phyloP scores from a whole-genome alignment of 192 early-diverging fungal genomes.

The Kappamyces sp. region DNA sequence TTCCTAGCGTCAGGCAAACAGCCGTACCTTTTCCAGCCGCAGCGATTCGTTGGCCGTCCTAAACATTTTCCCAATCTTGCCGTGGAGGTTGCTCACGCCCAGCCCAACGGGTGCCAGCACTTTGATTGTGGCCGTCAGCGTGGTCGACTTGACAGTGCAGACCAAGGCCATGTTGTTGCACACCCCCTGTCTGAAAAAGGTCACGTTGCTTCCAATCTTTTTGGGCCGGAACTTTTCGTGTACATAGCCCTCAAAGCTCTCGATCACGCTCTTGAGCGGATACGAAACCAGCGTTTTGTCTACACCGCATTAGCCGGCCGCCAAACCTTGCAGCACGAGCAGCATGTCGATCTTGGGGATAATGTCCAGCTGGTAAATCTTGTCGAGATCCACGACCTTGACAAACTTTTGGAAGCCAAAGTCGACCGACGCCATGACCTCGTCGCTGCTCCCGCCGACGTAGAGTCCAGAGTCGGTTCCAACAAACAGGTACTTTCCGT shows the following conservation, averaged over 20 bases:
- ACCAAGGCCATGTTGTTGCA: constrained; percentile 54
- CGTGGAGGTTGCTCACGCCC: constrained; percentile 36
- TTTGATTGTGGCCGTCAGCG: constrained; percentile 70
- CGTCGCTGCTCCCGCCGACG: constrained; percentile 37
- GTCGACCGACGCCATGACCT: constrained; percentile 31
- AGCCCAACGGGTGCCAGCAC: constrained; percentile 62
- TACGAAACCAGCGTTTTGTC: constrained; percentile 35
- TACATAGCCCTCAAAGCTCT: constrained; percentile 14
- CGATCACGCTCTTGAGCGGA: constrained; percentile 14
- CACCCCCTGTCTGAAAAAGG: constrained; percentile 68
- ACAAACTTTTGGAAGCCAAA: constrained; percentile 18
- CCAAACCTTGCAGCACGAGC: constrained; percentile 67
- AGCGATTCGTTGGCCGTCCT: constrained; percentile 41
- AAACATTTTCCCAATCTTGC: constrained; percentile 52
- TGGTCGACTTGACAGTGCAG: constrained; percentile 65
- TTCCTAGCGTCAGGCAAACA: constrained; percentile 44
- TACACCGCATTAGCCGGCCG: neutral
- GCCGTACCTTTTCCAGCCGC: constrained; percentile 50
- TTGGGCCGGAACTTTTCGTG: constrained; percentile 25
- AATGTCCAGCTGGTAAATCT: constrained; percentile 81
- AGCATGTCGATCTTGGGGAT: constrained; percentile 73
- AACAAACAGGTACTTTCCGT: constrained; percentile 61
- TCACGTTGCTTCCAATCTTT: constrained; percentile 55
- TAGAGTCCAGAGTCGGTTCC: constrained; percentile 85
- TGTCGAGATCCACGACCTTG: constrained; percentile 58